phyloP scores from a whole-genome alignment of 2,329 filamentous ascomycete genomes.

The Alternaria burnsii region DNA sequence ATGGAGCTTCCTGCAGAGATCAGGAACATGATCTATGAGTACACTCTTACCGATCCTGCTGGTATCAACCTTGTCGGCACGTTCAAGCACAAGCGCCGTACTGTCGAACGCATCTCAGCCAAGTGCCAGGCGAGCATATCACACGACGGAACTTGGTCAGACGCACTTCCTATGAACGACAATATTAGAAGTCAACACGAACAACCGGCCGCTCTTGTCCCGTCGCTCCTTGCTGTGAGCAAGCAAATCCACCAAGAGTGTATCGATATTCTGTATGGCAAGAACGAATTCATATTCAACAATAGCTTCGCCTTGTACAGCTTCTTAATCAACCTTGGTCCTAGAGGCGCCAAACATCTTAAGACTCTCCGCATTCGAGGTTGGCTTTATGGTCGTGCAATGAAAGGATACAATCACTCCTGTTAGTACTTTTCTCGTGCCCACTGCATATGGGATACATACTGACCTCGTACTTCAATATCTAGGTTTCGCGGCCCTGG shows the following conservation, averaged over 20 bases:
- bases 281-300: slow-evolving; percentile 36
- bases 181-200: slow-evolving; percentile 16
- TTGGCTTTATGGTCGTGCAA: slow-evolving; percentile 34
- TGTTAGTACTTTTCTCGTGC: slow-evolving; percentile 8
- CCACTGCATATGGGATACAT: background rate
- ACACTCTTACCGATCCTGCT: slow-evolving; percentile 36
- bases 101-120: slow-evolving; percentile 30
- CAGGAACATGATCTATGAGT: slow-evolving; percentile 45
- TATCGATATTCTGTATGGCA: slow-evolving; percentile 39
- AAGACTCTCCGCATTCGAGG: slow-evolving; percentile 35
- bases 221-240: slow-evolving; percentile 40
- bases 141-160: background rate
- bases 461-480: background rate
- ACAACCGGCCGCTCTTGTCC: slow-evolving; percentile 22
- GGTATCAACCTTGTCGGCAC: slow-evolving; percentile 38
- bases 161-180: slow-evolving; percentile 10
- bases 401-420: slow-evolving; percentile 47
- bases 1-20: slow-evolving; percentile 47
- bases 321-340: slow-evolving; percentile 44
- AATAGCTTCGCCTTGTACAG: slow-evolving; percentile 42
- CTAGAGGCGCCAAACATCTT: slow-evolving; percentile 32
- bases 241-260: slow-evolving; percentile 42
- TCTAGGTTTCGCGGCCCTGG: slow-evolving; percentile 36
- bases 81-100: slow-evolving; percentile 41
- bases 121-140: slow-evolving; percentile 1